Evolutionary conservation across 371 early-diverging fungal genomes (phyloP).

Genomic region (Mucor plumbeus): DNA sequence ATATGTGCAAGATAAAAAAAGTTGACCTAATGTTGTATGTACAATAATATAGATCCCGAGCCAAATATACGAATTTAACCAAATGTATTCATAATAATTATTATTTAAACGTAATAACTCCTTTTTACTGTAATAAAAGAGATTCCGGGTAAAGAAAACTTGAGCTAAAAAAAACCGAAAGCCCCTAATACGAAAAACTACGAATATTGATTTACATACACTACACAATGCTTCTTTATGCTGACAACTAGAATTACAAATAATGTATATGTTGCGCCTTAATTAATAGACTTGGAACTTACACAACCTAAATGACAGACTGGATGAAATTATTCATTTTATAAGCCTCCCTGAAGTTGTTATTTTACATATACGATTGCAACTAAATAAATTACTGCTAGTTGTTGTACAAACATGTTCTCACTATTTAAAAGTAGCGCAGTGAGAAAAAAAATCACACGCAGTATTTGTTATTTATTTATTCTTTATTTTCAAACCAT

Average conservation of each 20-base stretch:
- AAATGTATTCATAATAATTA: neutral
- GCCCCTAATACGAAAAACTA: too few species aligned
- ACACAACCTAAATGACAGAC: neutral
- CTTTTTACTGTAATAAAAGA: neutral
- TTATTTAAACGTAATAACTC: too few species aligned
- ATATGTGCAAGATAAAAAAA: neutral
- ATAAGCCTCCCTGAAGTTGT: neutral
- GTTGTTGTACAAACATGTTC: conserved; percentile 1
- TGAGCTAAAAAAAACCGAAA: neutral
- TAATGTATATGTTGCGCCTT: neutral
- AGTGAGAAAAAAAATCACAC: conserved; percentile 8
- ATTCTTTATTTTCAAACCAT: neutral
- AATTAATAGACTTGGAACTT: neutral
- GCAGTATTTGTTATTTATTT: neutral
- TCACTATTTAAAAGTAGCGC: neutral
- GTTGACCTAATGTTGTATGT: neutral
- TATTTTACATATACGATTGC: neutral
- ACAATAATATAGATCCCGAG: neutral
- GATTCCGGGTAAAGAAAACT: neutral
- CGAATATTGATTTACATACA: neutral
- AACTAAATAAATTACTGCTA: neutral
- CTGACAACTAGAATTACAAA: neutral
- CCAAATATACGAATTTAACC: neutral
- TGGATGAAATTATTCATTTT: neutral
- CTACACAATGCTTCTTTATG: neutral